Evolutionary conservation across 192 early-diverging fungal species (phyloP).

Genomic region (Coemansia sp.): DNA sequence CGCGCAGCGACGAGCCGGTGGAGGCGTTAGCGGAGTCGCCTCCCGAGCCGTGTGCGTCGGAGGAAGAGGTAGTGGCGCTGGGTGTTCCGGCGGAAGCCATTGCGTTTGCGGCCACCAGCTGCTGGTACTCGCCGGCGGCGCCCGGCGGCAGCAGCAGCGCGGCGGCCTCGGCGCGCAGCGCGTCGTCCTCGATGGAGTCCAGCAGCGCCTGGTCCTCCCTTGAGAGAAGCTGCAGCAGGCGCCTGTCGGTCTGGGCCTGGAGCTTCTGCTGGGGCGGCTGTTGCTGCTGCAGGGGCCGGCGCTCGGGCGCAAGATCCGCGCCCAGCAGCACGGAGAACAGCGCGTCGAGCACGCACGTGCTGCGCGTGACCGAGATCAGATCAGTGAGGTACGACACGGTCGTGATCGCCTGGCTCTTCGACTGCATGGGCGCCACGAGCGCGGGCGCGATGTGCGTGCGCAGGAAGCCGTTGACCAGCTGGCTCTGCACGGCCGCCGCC

Average conservation of each 20-base stretch:
- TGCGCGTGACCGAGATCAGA: constrained; percentile 30
- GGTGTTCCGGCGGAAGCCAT: not conserved
- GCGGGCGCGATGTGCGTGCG: constrained; percentile 42
- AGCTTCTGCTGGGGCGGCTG: too few relatives aligned
- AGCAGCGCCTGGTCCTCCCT: constrained; percentile 35
- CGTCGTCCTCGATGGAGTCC: constrained; percentile 40
- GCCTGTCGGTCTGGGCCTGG: not conserved
- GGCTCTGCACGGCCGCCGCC: constrained; percentile 24
- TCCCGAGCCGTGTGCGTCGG: not conserved
- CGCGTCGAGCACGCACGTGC: constrained; percentile 31
- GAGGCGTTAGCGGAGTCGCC: not conserved
- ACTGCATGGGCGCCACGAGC: constrained; percentile 15
- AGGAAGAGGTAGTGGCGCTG: not conserved
- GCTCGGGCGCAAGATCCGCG: constrained; percentile 29
- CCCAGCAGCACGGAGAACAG: constrained; percentile 41
- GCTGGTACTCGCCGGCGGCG: not conserved
- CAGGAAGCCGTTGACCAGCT: constrained; percentile 31
- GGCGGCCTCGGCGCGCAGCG: constrained; percentile 39
- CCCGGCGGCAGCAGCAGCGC: constrained; percentile 28
- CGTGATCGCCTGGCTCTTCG: constrained; percentile 34
- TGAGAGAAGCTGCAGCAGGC: constrained; percentile 6
- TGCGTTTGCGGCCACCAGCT: not conserved
- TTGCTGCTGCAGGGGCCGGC: not conserved
- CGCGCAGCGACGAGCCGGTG: constrained; percentile 4
- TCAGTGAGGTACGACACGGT: constrained; percentile 38